Evolutionary conservation across 2,329 filamentous ascomycete genomes (phyloP).

Genomic region (Lanzia echinophila): DNA sequence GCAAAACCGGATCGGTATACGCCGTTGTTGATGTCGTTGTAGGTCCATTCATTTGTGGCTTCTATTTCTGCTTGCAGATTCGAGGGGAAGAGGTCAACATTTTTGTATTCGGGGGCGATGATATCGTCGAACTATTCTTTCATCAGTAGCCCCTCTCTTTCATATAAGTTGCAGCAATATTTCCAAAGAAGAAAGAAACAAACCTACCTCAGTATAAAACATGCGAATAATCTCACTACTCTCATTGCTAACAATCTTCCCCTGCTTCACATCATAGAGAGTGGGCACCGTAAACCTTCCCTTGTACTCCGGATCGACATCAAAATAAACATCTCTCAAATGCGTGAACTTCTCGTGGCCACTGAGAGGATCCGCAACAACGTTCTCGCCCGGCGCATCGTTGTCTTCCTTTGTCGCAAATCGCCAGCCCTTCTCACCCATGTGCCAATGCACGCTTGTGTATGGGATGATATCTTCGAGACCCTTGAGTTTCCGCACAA

Average conservation of each 20-base stretch:
- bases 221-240: conserved; percentile 79
- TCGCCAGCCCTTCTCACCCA: conserved; percentile 61
- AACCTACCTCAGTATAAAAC: conserved; percentile 67
- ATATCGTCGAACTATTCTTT: conserved; percentile 62
- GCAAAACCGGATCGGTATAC: conserved; percentile 78
- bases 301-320: conserved; percentile 56
- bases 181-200: conserved; percentile 15
- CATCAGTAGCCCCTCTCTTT: background rate
- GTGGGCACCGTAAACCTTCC: conserved; percentile 65
- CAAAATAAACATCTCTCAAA: conserved; percentile 61
- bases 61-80: conserved; percentile 62
- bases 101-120: conserved; percentile 51
- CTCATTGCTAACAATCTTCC: conserved; percentile 76
- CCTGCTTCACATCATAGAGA: conserved; percentile 57
- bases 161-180: background rate
- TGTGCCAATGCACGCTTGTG: conserved; percentile 48
- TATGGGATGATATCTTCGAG: conserved; percentile 72
- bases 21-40: conserved; percentile 65
- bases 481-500: conserved; percentile 84
- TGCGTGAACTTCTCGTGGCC: conserved; percentile 59
- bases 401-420: conserved; percentile 54
- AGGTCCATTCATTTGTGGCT: conserved; percentile 72
- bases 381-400: conserved; percentile 52
- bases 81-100: conserved; percentile 61
- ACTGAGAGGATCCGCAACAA: conserved; percentile 55